Conservation (phyloP, 768 basidiomycete species). For the Xerocomellus dryophilus region DNA sequence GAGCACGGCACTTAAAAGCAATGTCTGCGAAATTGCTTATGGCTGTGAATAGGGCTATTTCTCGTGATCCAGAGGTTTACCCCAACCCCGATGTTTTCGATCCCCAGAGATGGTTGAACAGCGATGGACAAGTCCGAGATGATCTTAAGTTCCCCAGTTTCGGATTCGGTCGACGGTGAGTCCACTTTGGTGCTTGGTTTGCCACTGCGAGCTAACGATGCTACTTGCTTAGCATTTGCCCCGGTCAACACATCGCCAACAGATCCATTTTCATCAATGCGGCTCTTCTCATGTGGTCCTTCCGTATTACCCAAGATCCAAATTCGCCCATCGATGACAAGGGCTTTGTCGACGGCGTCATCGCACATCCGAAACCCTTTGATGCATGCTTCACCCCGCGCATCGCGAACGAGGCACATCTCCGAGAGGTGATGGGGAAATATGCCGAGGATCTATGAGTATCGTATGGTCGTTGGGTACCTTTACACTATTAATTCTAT, state of each 20-base stretch:
- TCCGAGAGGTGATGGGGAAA: slow-evolving; percentile 27
- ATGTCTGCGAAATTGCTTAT: background rate
- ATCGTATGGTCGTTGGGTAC: background rate
- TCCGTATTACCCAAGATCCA: slow-evolving; percentile 52
- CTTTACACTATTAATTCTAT: too few relatives aligned
- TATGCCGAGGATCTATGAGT: slow-evolving; percentile 21
- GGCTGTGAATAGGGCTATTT: slow-evolving; percentile 42
- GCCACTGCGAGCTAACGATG: background rate
- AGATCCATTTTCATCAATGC: slow-evolving; percentile 67
- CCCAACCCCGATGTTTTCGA: slow-evolving; percentile 58
- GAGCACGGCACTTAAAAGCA: background rate
- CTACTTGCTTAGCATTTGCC: slow-evolving; percentile 49
- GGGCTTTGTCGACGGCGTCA: slow-evolving; percentile 62
- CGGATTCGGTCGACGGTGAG: slow-evolving; percentile 50
- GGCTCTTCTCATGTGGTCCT: slow-evolving; percentile 63
- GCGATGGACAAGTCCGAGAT: slow-evolving; percentile 42
- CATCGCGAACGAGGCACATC: slow-evolving; percentile 19
- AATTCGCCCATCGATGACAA: slow-evolving; percentile 54
- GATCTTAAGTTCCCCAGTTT: slow-evolving; percentile 54
- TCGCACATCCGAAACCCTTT: slow-evolving; percentile 64
- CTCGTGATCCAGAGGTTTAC: slow-evolving; percentile 55
- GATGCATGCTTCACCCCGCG: slow-evolving; percentile 55
- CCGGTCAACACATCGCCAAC: slow-evolving; percentile 58
- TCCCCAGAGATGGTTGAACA: slow-evolving; percentile 53
- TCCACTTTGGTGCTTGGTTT: background rate